These are phyloP conservation scores for Mycena sp. DNA, from an alignment of 1,284 basidiomycete genomes.

Conservation along the genomic window DNA sequence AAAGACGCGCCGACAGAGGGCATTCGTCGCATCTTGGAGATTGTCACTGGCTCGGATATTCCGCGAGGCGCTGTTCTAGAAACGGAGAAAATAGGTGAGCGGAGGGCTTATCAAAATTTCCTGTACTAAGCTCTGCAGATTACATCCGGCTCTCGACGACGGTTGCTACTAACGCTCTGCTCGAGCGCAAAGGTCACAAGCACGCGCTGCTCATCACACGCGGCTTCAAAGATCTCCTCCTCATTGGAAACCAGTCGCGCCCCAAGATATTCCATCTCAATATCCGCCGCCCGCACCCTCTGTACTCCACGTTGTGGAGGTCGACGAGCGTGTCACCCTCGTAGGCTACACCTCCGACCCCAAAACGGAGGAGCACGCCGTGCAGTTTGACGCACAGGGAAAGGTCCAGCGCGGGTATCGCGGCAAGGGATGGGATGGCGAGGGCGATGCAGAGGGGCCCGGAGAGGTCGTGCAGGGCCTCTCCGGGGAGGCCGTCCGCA, in stretches of 20 bases:
- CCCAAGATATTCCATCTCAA: slow-evolving; percentile 92
- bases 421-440: slow-evolving; percentile 77
- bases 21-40: slow-evolving; percentile 90
- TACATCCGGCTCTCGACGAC: slow-evolving; percentile 95
- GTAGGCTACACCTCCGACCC: slow-evolving; percentile 95
- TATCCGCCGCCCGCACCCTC: slow-evolving; percentile 79
- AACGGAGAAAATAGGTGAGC: slow-evolving; percentile 85
- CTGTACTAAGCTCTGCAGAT: slow-evolving; percentile 56
- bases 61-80: slow-evolving; percentile 74
- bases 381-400: slow-evolving; percentile 79
- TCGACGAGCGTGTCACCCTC: slow-evolving; percentile 95
- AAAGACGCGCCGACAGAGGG: slow-evolving; percentile 95
- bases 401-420: slow-evolving; percentile 75
- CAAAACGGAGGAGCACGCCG: slow-evolving; percentile 74
- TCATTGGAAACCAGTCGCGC: slow-evolving; percentile 93
- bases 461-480: slow-evolving; percentile 85
- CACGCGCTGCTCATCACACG: slow-evolving; percentile 93
- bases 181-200: slow-evolving; percentile 93
- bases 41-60: slow-evolving; percentile 73
- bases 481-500: slow-evolving; percentile 91
- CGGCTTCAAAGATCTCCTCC: slow-evolving; percentile 91
- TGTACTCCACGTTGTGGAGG: slow-evolving; percentile 89
- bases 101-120: background rate
- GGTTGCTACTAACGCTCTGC: slow-evolving; percentile 94
- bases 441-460: slow-evolving; percentile 75